Base-by-base conservation (phyloP, 2,329 filamentous ascomycete species). In the Sclerotinia glacialis region DNA sequence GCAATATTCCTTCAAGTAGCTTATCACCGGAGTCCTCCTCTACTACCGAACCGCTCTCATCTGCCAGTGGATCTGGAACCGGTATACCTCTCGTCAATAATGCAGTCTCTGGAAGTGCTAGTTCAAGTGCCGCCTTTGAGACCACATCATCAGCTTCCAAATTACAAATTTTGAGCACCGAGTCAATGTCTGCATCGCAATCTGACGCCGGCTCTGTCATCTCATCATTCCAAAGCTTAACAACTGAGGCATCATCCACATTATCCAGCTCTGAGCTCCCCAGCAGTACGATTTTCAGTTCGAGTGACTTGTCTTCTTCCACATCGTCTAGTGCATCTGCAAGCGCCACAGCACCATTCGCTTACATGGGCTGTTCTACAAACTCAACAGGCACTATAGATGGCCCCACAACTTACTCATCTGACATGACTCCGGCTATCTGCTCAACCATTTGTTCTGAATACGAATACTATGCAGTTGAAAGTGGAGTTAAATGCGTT, bases 381-480 rank as follows among this genome's bases (percentile, higher is more conserved):
- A 53, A 62, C 47, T 34, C 42, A 42, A 53, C 55, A 16, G 64
- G 56, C n/a, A 61, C 37, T 21, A 40, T 66, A 5, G 55, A 66
- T 28, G 56, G 64, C 0, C 64, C 64, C 28, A 47, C 46, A 18
- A 40, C 40, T 21, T 40, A n/a, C n/a, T 63, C 64, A n/a, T 28
- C 56, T 5, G 31, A 26, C 26, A 63, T 66, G 47, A 63, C 55
- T 4, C 64, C 46, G 1, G 23, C 49, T 12, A 54, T 61, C 23
- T 63, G 64, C 49, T 60, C 46, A 55, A 61, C 49, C 0, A 62
- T 62, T 8, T 66, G 64, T 44, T 31, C 44, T 21, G 40, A 23
- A 26, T 66, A 66, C 3, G 37, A 50, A 62, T 66, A 47, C 2
- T 66, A 60, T 40, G 64, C 56, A n/a, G 56, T 66, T 40, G 53